Evolutionary conservation across 176 grass and related monocot genomes (phyloP).

Genomic region (Eremochloa ophiuroides): DNA sequence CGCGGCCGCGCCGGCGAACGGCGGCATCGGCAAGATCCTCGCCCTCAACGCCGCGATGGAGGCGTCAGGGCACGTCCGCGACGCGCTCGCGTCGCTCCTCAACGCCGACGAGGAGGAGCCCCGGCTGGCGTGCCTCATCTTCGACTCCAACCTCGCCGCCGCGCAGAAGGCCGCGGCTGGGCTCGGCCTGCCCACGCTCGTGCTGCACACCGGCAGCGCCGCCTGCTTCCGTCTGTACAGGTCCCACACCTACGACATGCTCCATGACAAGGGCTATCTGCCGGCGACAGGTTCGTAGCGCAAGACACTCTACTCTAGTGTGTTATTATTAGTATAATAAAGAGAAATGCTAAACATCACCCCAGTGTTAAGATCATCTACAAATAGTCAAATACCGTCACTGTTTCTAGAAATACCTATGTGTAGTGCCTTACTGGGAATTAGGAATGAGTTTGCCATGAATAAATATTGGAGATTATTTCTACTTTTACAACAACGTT

Average conservation of each 20-base stretch:
- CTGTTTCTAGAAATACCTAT: no score
- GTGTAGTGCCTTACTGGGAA: no score
- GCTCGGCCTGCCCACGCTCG: slow-evolving; percentile 4
- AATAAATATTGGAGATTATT: no score
- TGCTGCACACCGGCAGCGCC: slow-evolving; percentile 27
- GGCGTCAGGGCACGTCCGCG: slow-evolving; percentile 4
- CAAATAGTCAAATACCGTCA: no score
- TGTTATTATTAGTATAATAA: no score
- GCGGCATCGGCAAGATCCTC: slow-evolving; percentile 1
- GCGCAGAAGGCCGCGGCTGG: neutral
- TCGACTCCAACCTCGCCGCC: neutral
- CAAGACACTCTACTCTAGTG: no score
- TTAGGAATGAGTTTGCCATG: no score
- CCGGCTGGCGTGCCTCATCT: neutral
- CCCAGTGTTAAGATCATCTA: no score
- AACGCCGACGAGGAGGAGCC: neutral
- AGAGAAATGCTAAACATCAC: no score
- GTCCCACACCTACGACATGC: slow-evolving; percentile 19
- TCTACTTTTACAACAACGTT: no score
- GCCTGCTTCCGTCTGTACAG: neutral
- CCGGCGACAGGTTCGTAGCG: slow-evolving; percentile 14
- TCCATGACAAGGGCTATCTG: slow-evolving; percentile 24
- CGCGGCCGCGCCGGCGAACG: no score
- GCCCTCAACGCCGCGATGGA: slow-evolving; percentile 18
- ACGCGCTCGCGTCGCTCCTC: neutral